Evolutionary conservation across 768 basidiomycete genomes (phyloP), one percentile per base, ranked within the genome.

Genomic region (Exidia glandulosa): DNA sequence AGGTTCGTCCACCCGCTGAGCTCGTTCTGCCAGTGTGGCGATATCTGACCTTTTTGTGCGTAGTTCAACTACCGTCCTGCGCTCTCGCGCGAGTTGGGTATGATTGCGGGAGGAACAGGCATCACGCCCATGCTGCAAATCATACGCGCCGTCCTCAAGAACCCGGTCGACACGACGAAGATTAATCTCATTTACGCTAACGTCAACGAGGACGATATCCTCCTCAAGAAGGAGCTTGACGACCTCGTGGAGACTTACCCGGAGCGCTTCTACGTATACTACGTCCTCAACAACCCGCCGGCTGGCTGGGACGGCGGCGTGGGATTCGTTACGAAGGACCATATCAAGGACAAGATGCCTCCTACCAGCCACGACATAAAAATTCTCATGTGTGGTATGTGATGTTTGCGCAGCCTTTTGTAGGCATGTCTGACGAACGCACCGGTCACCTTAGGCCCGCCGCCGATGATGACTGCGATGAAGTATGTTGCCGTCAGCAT

Each of bases 81-180:
- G 57, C 77, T 94, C 50, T 81, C 87, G n/a, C 76, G 77, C 64
- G 85, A 88, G 67, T 75, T 99, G 60, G 88, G 91, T 69, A 94
- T 99, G 94, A 96, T 99, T 67, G 94, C 94, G 16, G 96, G 96
- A 55, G 96, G 96, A 36, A 98, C 96, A 2, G 96, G 96, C 59
- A 95, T 99, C 72, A 95, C 96, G 0, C 96, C 96, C 68, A 97
- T 98, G 95, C 86, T 96, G 67, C 95, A 99, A 71, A 90, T 99
- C 78, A 88, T 97, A 74, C 87, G 89, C 63, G 90, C 94, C n/a
- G 83, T 86, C 13, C 81, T 97, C 70, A 87, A 88, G 73, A 92
- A 94, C 72, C 85, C 90, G n/a, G 70, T 75, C 48, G 96, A 99
- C 79, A 76, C 69, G 63, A 97, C 95, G 41, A 82, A 79, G 65